Evolutionary conservation across 2,329 filamentous ascomycete genomes (phyloP), one percentile per base, ranked within the genome.

Genomic region (Cercospora zeina): DNA sequence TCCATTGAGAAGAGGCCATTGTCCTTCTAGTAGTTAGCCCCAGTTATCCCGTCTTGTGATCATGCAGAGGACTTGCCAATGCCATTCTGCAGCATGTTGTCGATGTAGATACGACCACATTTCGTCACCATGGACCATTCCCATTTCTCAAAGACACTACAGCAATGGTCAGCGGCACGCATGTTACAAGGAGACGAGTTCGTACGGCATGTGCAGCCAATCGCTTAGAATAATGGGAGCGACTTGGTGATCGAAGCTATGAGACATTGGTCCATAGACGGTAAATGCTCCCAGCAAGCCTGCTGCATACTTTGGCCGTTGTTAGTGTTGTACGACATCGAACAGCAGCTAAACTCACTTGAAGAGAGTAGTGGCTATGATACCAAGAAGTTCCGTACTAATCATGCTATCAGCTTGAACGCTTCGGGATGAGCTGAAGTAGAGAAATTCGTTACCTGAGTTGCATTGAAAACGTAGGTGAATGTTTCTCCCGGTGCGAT

Each of bases 161-260:
- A 33, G 4, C 7, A 31, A n/a, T 3, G 24, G 24, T 51, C 14
- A 51, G 47, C 14, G 47, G 3, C 13, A 16, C 9, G 2, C 14
- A 13, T 13, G 14, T 1, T 30, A 24, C 24, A 31, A 21, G 3
- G n/a, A 51, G 24, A n/a, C 19, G n/a, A 24, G 10, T 6, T 13
- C 47, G n/a, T 76, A 75, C 24, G 73, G 68, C 8, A 64, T 60
- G 54, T 80, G 78, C 63, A 73, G 78, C 67, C 72, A 77, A 63
- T 80, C 78, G 34, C 67, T 68, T n/a, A 77, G 61, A 54, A 76
- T 64, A 30, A 75, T 64, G 13, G 75, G 75, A 21, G 74, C 76
- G 10, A 76, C 54, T 68, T 74, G 75, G 54, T 67, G 55, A 39
- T 75, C 72, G 61, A 74, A 73, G 4, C 54, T 54, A 10, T 49